Percentiles rank a stretch among this genome's conserved stretches.
Evolutionary conservation across 208 protist genomes (phyloP).

Genomic region (Spongospora subterranea): DNA sequence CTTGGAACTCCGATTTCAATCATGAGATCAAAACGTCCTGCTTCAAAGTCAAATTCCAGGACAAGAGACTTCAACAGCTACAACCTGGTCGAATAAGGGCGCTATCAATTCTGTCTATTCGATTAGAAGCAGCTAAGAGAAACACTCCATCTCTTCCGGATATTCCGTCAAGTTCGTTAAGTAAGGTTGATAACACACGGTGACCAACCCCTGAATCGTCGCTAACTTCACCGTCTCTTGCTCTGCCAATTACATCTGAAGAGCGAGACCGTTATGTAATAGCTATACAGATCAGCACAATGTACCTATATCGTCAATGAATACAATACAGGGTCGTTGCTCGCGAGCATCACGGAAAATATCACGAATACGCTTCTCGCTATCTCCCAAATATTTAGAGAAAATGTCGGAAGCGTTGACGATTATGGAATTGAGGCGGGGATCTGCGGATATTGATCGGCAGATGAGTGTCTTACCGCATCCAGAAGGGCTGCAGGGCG

Average conservation of each 20-base stretch:
- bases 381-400: slow-evolving; percentile 43
- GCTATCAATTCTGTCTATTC: slow-evolving; percentile 58
- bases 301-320: slow-evolving; percentile 18
- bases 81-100: slow-evolving; percentile 62
- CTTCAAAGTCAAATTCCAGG: background rate
- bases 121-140: slow-evolving; percentile 57
- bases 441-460: background rate
- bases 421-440: background rate
- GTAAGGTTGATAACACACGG: slow-evolving; percentile 56
- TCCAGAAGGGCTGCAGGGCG: background rate
- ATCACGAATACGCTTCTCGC: slow-evolving; percentile 14
- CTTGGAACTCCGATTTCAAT: background rate
- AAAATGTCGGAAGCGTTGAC: background rate
- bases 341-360: background rate
- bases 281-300: background rate
- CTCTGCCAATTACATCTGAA: slow-evolving; percentile 44
- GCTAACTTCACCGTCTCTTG: background rate
- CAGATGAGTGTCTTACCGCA: slow-evolving; percentile 23
- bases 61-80: background rate
- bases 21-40: slow-evolving; percentile 15
- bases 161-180: slow-evolving; percentile 64
- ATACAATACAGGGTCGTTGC: background rate
- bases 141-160: background rate
- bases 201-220: slow-evolving; percentile 53
- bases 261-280: background rate